A percentile compares a stretch with the other conserved stretches of the same genome.
These are phyloP conservation scores for Daldinia caldariorum DNA, from an alignment of 495 filamentous ascomycete species.

Conservation along the genomic window DNA sequence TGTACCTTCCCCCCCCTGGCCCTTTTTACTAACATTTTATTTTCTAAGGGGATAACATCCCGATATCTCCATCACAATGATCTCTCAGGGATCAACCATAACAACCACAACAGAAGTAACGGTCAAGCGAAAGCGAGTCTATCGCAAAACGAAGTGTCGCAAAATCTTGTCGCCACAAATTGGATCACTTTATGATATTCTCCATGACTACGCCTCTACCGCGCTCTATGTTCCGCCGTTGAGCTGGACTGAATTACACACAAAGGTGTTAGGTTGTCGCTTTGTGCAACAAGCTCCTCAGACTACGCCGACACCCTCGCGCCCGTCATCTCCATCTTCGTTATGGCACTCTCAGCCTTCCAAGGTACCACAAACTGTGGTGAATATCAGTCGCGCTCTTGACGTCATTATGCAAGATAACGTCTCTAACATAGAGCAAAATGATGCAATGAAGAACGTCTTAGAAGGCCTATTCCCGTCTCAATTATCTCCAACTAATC, in stretches of 20 bases:
- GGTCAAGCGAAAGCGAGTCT: slow-evolving; percentile 20
- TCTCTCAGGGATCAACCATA: background rate
- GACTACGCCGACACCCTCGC: slow-evolving; percentile 44
- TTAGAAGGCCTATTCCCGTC: slow-evolving; percentile 51
- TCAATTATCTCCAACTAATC: slow-evolving; percentile 36
- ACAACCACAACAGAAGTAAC: background rate
- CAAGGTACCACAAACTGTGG: slow-evolving; percentile 33
- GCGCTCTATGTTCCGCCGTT: slow-evolving; percentile 55
- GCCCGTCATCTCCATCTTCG: background rate
- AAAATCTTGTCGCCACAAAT: slow-evolving; percentile 48
- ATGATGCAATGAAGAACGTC: slow-evolving; percentile 48
- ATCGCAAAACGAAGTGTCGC: slow-evolving; percentile 15
- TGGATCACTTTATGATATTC: slow-evolving; percentile 60
- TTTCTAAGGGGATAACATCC: slow-evolving; percentile 5
- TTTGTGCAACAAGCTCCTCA: slow-evolving; percentile 50
- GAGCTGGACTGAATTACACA: slow-evolving; percentile 59
- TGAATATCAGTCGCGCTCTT: slow-evolving; percentile 46
- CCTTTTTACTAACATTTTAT: slow-evolving; percentile 18
- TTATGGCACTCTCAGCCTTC: background rate
- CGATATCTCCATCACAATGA: background rate
- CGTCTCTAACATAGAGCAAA: slow-evolving; percentile 34
- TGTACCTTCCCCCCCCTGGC: background rate
- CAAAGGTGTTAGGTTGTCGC: slow-evolving; percentile 50
- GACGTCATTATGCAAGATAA: slow-evolving; percentile 46
- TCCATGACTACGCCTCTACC: slow-evolving; percentile 54